These are phyloP conservation scores for Huntiella moniliformis DNA, from an alignment of 2,329 filamentous ascomycete species.

Conservation along the genomic window DNA sequence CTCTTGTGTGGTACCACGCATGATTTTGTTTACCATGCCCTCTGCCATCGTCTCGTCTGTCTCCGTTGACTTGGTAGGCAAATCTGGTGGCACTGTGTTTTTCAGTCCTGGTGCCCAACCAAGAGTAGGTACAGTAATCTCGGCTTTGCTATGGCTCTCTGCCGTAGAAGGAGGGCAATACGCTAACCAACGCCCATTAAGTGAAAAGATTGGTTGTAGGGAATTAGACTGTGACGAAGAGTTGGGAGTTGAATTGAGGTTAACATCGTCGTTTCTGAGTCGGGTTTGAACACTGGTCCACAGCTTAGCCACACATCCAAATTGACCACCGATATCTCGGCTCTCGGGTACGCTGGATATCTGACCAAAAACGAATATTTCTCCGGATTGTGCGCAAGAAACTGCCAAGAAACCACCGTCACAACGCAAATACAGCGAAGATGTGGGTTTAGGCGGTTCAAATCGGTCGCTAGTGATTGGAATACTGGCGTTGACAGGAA, in stretches of 20 bases:
- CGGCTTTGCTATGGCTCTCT: conserved; percentile 48
- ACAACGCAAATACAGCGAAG: conserved; percentile 55
- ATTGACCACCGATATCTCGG: conserved; percentile 26
- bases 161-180: conserved; percentile 57
- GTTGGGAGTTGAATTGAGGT: conserved; percentile 19
- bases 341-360: conserved; percentile 17
- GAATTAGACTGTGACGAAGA: conserved; percentile 24
- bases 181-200: conserved; percentile 59
- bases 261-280: conserved; percentile 27
- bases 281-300: conserved; percentile 71
- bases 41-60: conserved; percentile 56
- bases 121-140: conserved; percentile 36
- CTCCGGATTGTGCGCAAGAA: conserved; percentile 66
- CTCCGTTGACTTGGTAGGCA: conserved; percentile 46
- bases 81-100: conserved; percentile 47
- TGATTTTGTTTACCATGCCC: conserved; percentile 55
- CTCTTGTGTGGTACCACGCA: conserved; percentile 63
- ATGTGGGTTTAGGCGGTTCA: conserved; percentile 48
- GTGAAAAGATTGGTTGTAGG: conserved; percentile 46
- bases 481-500: conserved; percentile 34
- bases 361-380: conserved; percentile 61
- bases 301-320: conserved; percentile 63
- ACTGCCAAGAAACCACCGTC: conserved; percentile 54
- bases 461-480: conserved; percentile 44
- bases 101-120: conserved; percentile 36